A percentile compares a stretch with the other conserved stretches of the same genome.
phyloP scores from a whole-genome alignment of 106 monocot genomes.

The Agapanthus africanus region DNA sequence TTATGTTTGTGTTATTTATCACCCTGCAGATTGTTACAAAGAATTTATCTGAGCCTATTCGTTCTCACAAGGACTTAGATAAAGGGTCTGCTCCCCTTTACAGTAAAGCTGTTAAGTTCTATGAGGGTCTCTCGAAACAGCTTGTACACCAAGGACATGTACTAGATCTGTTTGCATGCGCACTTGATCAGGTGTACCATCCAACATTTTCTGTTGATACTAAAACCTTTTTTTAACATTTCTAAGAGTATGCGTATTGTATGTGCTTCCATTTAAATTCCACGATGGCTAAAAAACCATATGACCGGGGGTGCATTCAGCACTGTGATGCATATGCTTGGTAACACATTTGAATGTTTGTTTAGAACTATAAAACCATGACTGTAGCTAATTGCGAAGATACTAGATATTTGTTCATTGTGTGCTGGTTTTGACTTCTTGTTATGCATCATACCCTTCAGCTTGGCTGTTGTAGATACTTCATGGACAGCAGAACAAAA shows the following conservation, averaged over 20 bases:
- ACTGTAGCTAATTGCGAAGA: background rate
- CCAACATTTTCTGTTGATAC: background rate
- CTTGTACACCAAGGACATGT: constrained; percentile 99
- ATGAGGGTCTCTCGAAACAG: constrained; percentile 82
- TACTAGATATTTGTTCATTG: background rate
- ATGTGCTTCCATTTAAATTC: background rate
- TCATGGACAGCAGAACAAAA: no score
- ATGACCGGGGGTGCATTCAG: background rate
- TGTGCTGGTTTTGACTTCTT: background rate
- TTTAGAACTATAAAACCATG: background rate
- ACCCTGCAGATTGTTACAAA: constrained; percentile 82
- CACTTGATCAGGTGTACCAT: constrained; percentile 78
- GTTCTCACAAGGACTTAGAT: constrained; percentile 93
- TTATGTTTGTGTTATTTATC: constrained; percentile 2
- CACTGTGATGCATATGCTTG: background rate
- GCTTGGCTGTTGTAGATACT: background rate
- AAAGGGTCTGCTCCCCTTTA: constrained; percentile 73
- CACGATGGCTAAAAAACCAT: no score
- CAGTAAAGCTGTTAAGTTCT: constrained; percentile 83
- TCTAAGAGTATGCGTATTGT: background rate
- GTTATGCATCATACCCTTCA: background rate
- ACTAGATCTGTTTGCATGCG: constrained; percentile 95
- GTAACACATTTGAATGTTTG: background rate
- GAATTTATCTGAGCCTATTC: constrained; percentile 82
- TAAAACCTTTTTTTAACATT: background rate